Conservation (phyloP, 768 basidiomycete species). For the Cystobasidium tubakii region DNA sequence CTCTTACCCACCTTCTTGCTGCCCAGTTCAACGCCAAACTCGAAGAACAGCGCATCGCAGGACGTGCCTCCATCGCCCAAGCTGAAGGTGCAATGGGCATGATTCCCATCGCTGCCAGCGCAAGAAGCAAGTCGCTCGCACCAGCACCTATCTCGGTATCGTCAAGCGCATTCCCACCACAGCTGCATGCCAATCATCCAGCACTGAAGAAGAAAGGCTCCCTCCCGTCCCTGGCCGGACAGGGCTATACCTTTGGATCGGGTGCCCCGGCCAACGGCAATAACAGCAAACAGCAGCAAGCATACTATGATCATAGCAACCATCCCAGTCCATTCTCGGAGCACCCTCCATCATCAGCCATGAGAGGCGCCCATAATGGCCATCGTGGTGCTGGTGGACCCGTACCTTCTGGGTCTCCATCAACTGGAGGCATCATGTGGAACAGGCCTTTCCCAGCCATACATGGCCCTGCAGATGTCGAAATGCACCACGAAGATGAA, state of each 20-base stretch:
- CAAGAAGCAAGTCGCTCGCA: slow-evolving; percentile 22
- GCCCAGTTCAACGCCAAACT: slow-evolving; percentile 39
- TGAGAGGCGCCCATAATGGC: not conserved
- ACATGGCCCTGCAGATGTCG: not conserved
- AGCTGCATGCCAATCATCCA: not conserved
- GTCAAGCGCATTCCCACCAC: not conserved
- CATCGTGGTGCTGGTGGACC: not conserved
- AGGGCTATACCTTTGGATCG: slow-evolving; percentile 44
- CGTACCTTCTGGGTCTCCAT: not conserved
- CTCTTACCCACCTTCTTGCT: not conserved
- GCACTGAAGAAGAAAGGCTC: slow-evolving; percentile 35
- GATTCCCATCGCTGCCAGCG: slow-evolving; percentile 5
- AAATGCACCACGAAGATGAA: slow-evolving; percentile 17
- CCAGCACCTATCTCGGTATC: not conserved
- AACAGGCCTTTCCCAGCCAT: slow-evolving; percentile 19
- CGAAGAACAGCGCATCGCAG: slow-evolving; percentile 62
- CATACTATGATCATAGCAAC: not conserved
- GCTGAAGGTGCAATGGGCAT: not conserved
- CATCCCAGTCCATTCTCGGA: slow-evolving; percentile 39
- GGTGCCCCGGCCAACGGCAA: not conserved
- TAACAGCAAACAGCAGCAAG: not conserved
- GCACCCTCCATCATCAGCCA: slow-evolving; percentile 26
- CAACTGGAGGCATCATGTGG: slow-evolving; percentile 29
- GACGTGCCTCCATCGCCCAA: slow-evolving; percentile 54
- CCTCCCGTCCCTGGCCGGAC: slow-evolving; percentile 40